These are phyloP conservation scores for Skeletonema grethae DNA, from an alignment of 108 stramenopile species.

Conservation along the genomic window DNA sequence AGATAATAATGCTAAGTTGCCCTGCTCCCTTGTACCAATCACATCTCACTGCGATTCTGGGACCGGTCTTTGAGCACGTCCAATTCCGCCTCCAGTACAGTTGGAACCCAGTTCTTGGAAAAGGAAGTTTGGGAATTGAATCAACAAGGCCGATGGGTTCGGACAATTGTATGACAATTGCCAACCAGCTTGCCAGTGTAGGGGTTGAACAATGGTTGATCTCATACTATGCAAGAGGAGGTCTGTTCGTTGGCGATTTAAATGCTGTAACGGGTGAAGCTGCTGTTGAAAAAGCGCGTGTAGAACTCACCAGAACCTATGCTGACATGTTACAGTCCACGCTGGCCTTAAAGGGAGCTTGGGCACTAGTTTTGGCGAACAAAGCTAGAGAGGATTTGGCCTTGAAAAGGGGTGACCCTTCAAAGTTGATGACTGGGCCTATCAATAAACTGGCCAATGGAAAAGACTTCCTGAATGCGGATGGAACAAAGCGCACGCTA, in stretches of 20 bases:
- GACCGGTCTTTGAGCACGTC: slow-evolving; percentile 76
- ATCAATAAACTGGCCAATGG: slow-evolving; percentile 45
- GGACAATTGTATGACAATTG: slow-evolving; percentile 48
- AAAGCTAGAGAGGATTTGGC: slow-evolving; percentile 68
- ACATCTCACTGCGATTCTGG: slow-evolving; percentile 80
- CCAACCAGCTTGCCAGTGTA: slow-evolving; percentile 54
- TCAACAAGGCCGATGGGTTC: slow-evolving; percentile 61
- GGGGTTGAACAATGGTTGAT: slow-evolving; percentile 75
- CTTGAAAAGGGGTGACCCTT: slow-evolving; percentile 44
- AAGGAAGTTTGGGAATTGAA: slow-evolving; percentile 25
- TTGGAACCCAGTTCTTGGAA: slow-evolving; percentile 65
- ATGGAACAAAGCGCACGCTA: slow-evolving; percentile 51
- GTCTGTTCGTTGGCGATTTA: slow-evolving; percentile 88
- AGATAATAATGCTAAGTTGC: slow-evolving; percentile 71
- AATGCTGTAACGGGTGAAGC: slow-evolving; percentile 75
- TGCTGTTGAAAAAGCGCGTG: slow-evolving; percentile 79
- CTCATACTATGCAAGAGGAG: slow-evolving; percentile 75
- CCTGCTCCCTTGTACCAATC: slow-evolving; percentile 81
- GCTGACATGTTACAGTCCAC: slow-evolving; percentile 76
- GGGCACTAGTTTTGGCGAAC: slow-evolving; percentile 68
- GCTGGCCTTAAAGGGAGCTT: slow-evolving; percentile 44
- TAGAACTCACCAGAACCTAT: slow-evolving; percentile 77
- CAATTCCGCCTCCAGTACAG: slow-evolving; percentile 73
- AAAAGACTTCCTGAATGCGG: slow-evolving; percentile 68
- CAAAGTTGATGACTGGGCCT: slow-evolving; percentile 53